These are phyloP conservation scores for Fusarium mangiferae DNA, from an alignment of 2,329 filamentous ascomycete genomes.

Conservation along the genomic window DNA sequence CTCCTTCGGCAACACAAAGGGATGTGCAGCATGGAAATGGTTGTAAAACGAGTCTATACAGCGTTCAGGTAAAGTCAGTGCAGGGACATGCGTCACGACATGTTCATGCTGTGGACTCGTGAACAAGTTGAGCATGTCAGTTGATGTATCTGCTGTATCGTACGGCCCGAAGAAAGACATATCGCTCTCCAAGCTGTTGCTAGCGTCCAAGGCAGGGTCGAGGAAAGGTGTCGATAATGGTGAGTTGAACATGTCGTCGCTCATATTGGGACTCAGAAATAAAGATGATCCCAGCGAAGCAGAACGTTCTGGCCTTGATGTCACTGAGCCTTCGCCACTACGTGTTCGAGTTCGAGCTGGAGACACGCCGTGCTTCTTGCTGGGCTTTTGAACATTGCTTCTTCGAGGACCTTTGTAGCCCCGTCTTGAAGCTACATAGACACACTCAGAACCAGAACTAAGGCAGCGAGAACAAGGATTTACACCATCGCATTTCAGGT, in stretches of 20 bases:
- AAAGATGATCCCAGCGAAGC: constrained; percentile 17
- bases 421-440: constrained; percentile 78
- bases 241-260: constrained; percentile 23
- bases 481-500: constrained; percentile 80
- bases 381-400: constrained; percentile 55
- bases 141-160: constrained; percentile 38
- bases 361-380: constrained; percentile 62
- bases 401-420: constrained; percentile 73
- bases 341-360: constrained; percentile 34
- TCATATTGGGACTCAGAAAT: constrained; percentile 23
- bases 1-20: constrained; percentile 65
- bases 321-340: constrained; percentile 48
- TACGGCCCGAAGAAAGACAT: constrained; percentile 25
- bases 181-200: constrained; percentile 11
- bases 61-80: constrained; percentile 57
- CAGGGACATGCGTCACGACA: constrained; percentile 34
- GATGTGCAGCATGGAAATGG: constrained; percentile 67
- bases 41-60: constrained; percentile 69
- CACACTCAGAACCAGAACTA: constrained; percentile 67
- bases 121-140: constrained; percentile 35
- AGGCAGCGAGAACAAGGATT: constrained; percentile 76
- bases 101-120: constrained; percentile 22
- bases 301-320: constrained; percentile 52
- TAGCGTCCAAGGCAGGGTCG: constrained; percentile 8
- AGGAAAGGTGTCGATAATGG: constrained; percentile 34